Conservation (phyloP, 495 filamentous ascomycete species). For the Oleoguttula mirabilis region DNA sequence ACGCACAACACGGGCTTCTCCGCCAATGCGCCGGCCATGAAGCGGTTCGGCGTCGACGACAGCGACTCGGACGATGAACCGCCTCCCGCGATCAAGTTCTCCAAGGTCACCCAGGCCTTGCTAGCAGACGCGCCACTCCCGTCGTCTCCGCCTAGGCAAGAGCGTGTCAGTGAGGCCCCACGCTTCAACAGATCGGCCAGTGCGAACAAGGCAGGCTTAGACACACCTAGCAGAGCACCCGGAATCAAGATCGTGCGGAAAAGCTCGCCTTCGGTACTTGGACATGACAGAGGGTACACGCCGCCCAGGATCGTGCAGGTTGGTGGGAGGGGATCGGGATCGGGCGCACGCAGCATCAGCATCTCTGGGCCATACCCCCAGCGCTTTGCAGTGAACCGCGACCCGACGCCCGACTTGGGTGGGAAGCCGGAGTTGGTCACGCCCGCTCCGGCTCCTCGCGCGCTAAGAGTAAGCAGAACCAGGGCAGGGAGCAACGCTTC, state of each 20-base stretch:
- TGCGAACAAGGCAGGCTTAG: constrained; percentile 7
- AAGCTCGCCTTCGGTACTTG: constrained; percentile 16
- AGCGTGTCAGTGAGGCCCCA: constrained; percentile 7
- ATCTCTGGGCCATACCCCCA: constrained; percentile 18
- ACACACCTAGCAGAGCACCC: constrained; percentile 21
- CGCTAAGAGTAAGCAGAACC: constrained; percentile 12
- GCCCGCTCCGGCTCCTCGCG: constrained; percentile 18
- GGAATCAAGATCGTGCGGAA: constrained; percentile 18
- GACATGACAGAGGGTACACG: constrained; percentile 6
- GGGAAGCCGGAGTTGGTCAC: constrained; percentile 16
- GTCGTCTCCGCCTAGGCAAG: constrained; percentile 25
- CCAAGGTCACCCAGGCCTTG: constrained; percentile 30
- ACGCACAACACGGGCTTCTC: constrained; percentile 25
- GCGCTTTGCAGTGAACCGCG: constrained; percentile 6
- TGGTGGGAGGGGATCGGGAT: constrained; percentile 5
- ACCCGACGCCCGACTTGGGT: constrained; percentile 10
- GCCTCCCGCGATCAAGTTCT: constrained; percentile 31
- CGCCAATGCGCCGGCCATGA: constrained; percentile 25
- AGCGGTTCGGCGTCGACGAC: constrained; percentile 30
- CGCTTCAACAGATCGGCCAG: constrained; percentile 17
- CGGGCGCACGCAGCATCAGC: constrained; percentile 12
- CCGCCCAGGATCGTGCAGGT: constrained; percentile 20
- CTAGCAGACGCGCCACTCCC: constrained; percentile 23
- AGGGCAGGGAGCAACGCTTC: constrained; percentile 17
- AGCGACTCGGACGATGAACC: constrained; percentile 31